Conservation (phyloP, 306 rosid species). For the Echinosophora koreensis region DNA sequence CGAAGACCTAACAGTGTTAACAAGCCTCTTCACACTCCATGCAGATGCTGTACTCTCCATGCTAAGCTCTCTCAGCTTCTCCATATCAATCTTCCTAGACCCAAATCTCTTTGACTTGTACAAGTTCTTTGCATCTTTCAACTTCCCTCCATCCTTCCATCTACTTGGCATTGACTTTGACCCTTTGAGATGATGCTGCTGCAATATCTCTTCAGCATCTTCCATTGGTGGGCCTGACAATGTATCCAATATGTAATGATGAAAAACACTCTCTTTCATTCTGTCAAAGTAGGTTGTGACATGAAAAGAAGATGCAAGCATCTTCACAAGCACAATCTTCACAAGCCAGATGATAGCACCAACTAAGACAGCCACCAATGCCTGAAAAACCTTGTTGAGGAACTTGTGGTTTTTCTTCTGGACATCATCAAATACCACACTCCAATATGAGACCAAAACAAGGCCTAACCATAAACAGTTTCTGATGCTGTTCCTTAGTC, state of each 20-base stretch:
- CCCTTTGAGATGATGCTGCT: background rate
- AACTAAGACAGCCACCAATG: slow-evolving; percentile 50
- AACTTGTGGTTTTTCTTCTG: slow-evolving; percentile 54
- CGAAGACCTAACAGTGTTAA: slow-evolving; percentile 53
- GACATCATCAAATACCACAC: slow-evolving; percentile 48
- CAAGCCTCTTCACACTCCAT: slow-evolving; percentile 63
- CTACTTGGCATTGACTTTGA: slow-evolving; percentile 46
- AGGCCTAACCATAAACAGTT: slow-evolving; percentile 61
- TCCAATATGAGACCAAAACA: slow-evolving; percentile 57
- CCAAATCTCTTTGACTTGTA: slow-evolving; percentile 42
- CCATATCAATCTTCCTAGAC: slow-evolving; percentile 60
- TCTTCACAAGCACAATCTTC: slow-evolving; percentile 59
- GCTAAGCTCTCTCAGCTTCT: slow-evolving; percentile 56
- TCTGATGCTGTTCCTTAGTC: slow-evolving; percentile 56
- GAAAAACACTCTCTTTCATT: slow-evolving; percentile 68
- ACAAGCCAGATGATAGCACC: slow-evolving; percentile 58
- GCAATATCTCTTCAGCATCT: slow-evolving; percentile 24
- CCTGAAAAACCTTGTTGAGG: slow-evolving; percentile 55
- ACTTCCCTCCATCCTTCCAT: slow-evolving; percentile 11
- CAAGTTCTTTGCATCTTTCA: slow-evolving; percentile 16
- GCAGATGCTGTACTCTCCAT: slow-evolving; percentile 50
- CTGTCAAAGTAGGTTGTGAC: slow-evolving; percentile 64
- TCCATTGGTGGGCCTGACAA: slow-evolving; percentile 55
- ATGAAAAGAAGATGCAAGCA: slow-evolving; percentile 60
- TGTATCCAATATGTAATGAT: slow-evolving; percentile 56